Base-by-base conservation (phyloP, 1,139 yeast genomes). In the Kodamaea arcana region DNA sequence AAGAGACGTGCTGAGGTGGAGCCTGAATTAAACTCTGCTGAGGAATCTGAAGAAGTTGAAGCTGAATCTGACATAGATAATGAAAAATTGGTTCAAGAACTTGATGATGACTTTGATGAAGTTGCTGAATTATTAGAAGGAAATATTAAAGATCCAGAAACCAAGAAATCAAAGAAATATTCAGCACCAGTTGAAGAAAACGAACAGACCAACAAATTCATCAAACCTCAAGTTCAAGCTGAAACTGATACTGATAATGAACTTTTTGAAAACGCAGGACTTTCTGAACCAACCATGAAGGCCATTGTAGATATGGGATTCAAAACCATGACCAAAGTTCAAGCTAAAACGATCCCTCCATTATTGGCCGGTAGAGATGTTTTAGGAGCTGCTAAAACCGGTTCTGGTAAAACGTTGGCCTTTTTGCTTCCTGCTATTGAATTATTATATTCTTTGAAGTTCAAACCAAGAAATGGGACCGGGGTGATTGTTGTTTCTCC, bases 341-440 rank as follows among this genome's bases (percentile, higher is more conserved):
- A 90, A 62, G 84, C 94, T 24, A 80, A 88, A 59, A 87, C 97
- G 12, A 90, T 90, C 39, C 97, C 97, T 7, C 97, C 97, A 12
- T 69, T 92, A 45, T 68, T 90, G 48, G 96, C 97, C 0, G 97
- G 98, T 29, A 78, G 90, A 50, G 97, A 90, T 63, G 97, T 90
- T 17, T 73, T 90, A 38, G 97, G 97, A 47, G 97, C 97, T 34
- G 98, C 98, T 37, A 90, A 92, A 65, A 92, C 98, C 1, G 98
- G 98, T 31, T 88, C 97, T 1, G 98, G 98, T 58, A 92, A 92
- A 65, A 92, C 98, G 1, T 70, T 94, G 45, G 97, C 99, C 4
- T 92, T 94, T 52, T 70, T 94, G 51, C 74, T 92, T 40, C 99
- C 99, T 9, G 97, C 97, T 29, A 81, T 94, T 44, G 98, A 92